These are phyloP conservation scores for Pythium scleroteichum DNA, from an alignment of 352 stramenopile species.

Conservation along the genomic window DNA sequence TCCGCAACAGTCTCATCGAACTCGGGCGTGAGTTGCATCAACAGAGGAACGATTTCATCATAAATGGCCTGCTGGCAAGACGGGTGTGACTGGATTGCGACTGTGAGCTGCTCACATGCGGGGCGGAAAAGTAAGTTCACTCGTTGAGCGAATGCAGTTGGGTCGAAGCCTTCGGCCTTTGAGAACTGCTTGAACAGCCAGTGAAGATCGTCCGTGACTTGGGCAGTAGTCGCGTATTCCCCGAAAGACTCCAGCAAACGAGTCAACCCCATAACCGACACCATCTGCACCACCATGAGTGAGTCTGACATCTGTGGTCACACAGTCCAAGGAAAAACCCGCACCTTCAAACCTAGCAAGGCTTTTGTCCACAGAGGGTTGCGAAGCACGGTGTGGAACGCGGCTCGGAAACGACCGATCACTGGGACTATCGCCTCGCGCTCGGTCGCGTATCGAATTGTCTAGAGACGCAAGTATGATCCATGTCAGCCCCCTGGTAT, in stretches of 20 bases:
- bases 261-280: conserved; percentile 68
- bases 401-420: conserved; percentile 48
- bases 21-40: conserved; percentile 29
- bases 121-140: conserved; percentile 62
- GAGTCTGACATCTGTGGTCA: neutral
- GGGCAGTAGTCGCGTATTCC: conserved; percentile 32
- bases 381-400: conserved; percentile 53
- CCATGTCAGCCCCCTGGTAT: neutral
- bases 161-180: conserved; percentile 23
- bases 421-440: conserved; percentile 57
- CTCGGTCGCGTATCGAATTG: conserved; percentile 76
- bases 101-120: conserved; percentile 58
- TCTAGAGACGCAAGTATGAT: conserved; percentile 30
- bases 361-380: conserved; percentile 49
- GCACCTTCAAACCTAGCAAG: conserved; percentile 52
- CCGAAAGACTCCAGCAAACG: conserved; percentile 70
- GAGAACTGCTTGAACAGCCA: conserved; percentile 61
- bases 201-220: conserved; percentile 48
- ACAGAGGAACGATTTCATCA: conserved; percentile 46
- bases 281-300: conserved; percentile 31
- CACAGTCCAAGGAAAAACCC: neutral
- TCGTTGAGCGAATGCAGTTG: neutral
- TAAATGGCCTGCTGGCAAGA: conserved; percentile 41
- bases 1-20: conserved; percentile 34
- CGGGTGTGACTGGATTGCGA: conserved; percentile 67